Conservation (phyloP, 2,329 filamentous ascomycete species). For the Trematosphaeria pertusa region DNA sequence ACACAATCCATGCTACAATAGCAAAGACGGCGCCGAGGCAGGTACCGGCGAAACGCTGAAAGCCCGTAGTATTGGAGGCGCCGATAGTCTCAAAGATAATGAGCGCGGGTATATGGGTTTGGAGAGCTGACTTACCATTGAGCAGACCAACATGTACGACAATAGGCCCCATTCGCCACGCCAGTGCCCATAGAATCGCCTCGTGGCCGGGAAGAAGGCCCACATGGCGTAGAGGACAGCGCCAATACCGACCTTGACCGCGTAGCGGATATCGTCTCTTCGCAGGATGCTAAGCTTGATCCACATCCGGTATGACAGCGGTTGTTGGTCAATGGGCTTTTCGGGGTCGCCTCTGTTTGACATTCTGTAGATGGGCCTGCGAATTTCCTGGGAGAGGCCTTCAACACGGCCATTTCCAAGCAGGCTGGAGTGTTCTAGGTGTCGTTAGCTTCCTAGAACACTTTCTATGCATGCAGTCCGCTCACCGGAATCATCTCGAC, state of each 20-base stretch:
- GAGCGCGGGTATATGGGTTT: too few species aligned
- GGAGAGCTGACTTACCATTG: slow-evolving; percentile 74
- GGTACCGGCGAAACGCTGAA: slow-evolving; percentile 85
- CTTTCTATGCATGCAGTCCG: neutral
- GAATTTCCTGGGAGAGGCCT: slow-evolving; percentile 44
- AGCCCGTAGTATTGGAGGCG: slow-evolving; percentile 90
- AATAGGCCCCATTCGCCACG: slow-evolving; percentile 95
- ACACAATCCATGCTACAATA: slow-evolving; percentile 77
- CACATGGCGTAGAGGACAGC: slow-evolving; percentile 89
- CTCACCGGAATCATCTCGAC: slow-evolving; percentile 31
- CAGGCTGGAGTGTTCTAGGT: slow-evolving; percentile 31
- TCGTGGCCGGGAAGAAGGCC: slow-evolving; percentile 79
- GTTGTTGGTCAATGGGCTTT: slow-evolving; percentile 36
- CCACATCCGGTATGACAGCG: slow-evolving; percentile 60
- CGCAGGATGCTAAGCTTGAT: slow-evolving; percentile 63
- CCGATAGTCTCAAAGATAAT: slow-evolving; percentile 75
- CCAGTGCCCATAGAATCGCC: slow-evolving; percentile 85
- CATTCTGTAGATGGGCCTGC: slow-evolving; percentile 41
- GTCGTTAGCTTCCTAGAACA: slow-evolving; percentile 11
- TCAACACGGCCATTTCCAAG: slow-evolving; percentile 31
- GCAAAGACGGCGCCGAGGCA: slow-evolving; percentile 79
- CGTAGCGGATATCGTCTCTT: slow-evolving; percentile 75
- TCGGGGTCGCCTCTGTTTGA: slow-evolving; percentile 35
- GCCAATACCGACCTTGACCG: slow-evolving; percentile 90
- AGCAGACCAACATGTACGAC: slow-evolving; percentile 97